A percentile compares a stretch with the other conserved stretches of the same genome.
Evolutionary conservation across 257 asterid species (phyloP).

Genomic region (Ligustrum vulgare): DNA sequence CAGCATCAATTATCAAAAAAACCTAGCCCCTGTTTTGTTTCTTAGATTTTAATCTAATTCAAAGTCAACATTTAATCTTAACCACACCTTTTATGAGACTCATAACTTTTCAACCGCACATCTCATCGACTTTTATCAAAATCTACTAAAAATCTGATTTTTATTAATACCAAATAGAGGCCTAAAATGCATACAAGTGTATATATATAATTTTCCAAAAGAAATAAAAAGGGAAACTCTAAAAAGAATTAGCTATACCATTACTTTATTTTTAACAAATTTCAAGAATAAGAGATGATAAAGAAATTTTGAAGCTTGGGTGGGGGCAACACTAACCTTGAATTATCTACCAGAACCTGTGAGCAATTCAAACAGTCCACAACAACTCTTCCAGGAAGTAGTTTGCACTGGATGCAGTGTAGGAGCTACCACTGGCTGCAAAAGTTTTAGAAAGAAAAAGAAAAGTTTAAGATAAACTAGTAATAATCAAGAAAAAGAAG

Average conservation of each 20-base stretch:
- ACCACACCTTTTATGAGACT: no score
- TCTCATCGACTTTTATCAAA: no score
- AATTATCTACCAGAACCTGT: constrained; percentile 35
- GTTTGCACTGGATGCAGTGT: constrained; percentile 39
- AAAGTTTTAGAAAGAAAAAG: constrained; percentile 1
- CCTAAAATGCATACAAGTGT: not conserved
- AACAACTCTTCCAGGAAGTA: constrained; percentile 69
- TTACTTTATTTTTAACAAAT: not conserved
- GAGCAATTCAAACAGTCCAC: constrained; percentile 61
- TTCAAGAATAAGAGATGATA: not conserved
- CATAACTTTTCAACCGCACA: no score
- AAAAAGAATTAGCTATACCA: not conserved
- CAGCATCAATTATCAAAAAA: constrained; percentile 8
- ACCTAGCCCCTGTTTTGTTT: no score
- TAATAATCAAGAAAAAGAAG: constrained; percentile 1
- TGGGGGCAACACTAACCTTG: constrained; percentile 26
- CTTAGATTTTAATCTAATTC: no score
- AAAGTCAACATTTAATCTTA: no score
- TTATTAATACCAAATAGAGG: no score
- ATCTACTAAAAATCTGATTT: no score
- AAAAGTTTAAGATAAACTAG: constrained; percentile 3
- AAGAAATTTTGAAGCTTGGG: not conserved
- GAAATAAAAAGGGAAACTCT: no score
- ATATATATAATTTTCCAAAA: no score
- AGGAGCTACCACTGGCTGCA: constrained; percentile 47